Evolutionary conservation across 495 filamentous ascomycete species (phyloP).

Genomic region (Penicillium flavigenum): DNA sequence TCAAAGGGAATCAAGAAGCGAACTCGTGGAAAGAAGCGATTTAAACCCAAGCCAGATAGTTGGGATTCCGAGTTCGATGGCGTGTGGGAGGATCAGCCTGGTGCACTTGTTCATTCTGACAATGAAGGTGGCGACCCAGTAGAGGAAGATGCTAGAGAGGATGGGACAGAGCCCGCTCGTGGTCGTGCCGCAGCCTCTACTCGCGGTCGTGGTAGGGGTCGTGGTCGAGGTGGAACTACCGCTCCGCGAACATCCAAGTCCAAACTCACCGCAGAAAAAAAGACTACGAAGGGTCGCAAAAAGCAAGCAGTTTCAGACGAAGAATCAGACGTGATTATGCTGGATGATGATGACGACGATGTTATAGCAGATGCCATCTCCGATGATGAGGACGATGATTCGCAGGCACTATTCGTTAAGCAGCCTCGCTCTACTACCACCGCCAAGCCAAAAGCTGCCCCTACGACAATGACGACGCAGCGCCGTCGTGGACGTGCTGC

Average conservation of each 20-base stretch:
- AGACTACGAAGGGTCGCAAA: constrained; percentile 30
- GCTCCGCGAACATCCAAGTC: constrained; percentile 39
- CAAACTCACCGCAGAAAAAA: constrained; percentile 38
- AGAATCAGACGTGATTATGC: constrained; percentile 64
- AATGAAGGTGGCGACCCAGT: constrained; percentile 49
- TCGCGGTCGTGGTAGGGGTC: constrained; percentile 52
- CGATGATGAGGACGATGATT: constrained; percentile 38
- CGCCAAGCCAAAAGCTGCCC: constrained; percentile 26
- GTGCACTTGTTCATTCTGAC: constrained; percentile 61
- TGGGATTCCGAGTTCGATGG: constrained; percentile 91
- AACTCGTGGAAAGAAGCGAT: constrained; percentile 56
- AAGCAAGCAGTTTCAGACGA: constrained; percentile 55
- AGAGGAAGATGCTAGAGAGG: constrained; percentile 49
- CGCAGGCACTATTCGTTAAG: constrained; percentile 53
- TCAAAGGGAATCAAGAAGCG: constrained; percentile 63
- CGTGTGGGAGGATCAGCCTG: constrained; percentile 75
- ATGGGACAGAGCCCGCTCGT: constrained; percentile 32
- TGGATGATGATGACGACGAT: constrained; percentile 61
- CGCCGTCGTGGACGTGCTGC: constrained; percentile 34
- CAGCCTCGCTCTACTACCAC: constrained; percentile 43
- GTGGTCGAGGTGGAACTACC: constrained; percentile 47
- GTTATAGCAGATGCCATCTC: constrained; percentile 34
- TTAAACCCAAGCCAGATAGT: constrained; percentile 71
- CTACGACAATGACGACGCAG: constrained; percentile 31
- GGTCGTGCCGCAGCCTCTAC: constrained; percentile 31